phyloP scores from a whole-genome alignment of 331 rosid genomes.

The Dryas integrifolia region DNA sequence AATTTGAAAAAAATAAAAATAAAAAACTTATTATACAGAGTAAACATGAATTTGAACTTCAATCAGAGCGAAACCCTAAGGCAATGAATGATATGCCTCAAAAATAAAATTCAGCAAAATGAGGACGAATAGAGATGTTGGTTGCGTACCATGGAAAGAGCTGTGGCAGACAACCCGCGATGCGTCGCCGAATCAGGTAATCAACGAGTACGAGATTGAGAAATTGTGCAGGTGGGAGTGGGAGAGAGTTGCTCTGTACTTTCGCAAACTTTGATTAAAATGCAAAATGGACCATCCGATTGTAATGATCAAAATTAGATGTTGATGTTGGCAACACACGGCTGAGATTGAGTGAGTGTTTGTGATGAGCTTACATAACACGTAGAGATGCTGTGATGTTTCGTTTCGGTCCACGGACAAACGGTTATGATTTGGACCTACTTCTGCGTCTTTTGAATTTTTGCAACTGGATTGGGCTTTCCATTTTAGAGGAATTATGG shows the following conservation, averaged over 20 bases:
- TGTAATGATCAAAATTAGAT: not conserved
- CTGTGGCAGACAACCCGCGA: slow-evolving; percentile 13
- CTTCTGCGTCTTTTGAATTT: not conserved
- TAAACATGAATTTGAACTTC: not conserved
- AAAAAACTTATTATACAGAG: not conserved
- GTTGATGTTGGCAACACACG: not conserved
- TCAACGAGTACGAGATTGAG: not conserved
- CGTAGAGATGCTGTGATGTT: slow-evolving; percentile 8
- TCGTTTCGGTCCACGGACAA: not conserved
- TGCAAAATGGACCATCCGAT: slow-evolving; percentile 18
- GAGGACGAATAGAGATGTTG: not conserved
- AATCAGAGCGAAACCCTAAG: slow-evolving; percentile 7
- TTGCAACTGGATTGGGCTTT: not conserved
- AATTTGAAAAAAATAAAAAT: too few relatives aligned
- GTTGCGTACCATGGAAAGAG: slow-evolving; percentile 30
- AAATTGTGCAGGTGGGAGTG: not conserved
- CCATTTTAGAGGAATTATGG: not conserved
- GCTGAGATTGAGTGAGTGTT: not conserved
- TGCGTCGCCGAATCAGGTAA: slow-evolving; percentile 18
- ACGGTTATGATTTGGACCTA: slow-evolving; percentile 3
- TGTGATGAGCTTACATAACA: slow-evolving; percentile 14
- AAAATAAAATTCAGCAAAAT: not conserved
- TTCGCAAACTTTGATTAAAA: not conserved
- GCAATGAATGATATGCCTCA: not conserved
- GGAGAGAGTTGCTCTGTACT: not conserved